These are phyloP conservation scores for Trapa bicornis DNA, from an alignment of 345 rosid species.

Conservation along the genomic window DNA sequence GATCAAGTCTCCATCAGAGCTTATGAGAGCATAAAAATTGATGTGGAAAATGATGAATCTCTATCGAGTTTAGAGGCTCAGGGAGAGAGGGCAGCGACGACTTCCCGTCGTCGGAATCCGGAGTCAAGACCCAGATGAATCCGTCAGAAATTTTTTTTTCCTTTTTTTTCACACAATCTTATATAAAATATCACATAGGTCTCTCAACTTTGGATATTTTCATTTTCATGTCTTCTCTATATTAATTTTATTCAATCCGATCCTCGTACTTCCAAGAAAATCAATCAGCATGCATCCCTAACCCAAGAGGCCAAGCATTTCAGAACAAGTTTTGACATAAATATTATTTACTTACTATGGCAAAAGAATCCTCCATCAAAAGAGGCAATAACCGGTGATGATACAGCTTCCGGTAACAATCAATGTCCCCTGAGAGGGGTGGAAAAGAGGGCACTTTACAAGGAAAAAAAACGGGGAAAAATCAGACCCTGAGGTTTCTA, in stretches of 20 bases:
- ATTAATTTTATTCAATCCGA: too few species aligned
- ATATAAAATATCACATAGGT: too few species aligned
- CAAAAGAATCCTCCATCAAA: background rate
- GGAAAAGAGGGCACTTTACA: background rate
- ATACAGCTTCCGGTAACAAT: background rate
- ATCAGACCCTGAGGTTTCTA: background rate
- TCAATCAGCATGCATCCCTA: too few species aligned
- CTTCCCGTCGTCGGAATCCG: background rate
- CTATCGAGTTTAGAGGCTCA: background rate
- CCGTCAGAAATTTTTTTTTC: background rate
- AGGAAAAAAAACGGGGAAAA: background rate
- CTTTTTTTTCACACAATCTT: too few species aligned
- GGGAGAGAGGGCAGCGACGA: background rate
- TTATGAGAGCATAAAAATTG: background rate
- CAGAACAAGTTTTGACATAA: background rate
- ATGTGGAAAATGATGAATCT: background rate
- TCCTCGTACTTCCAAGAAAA: too few species aligned
- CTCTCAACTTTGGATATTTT: too few species aligned
- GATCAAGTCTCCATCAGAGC: background rate
- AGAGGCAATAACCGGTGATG: too few species aligned
- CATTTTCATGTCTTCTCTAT: too few species aligned
- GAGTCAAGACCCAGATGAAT: background rate
- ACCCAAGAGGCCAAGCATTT: background rate
- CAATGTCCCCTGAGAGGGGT: background rate
- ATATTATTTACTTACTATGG: background rate